Evolutionary conservation across 139 green algal species (phyloP).

Genomic region (Coccomyxa sp.): DNA sequence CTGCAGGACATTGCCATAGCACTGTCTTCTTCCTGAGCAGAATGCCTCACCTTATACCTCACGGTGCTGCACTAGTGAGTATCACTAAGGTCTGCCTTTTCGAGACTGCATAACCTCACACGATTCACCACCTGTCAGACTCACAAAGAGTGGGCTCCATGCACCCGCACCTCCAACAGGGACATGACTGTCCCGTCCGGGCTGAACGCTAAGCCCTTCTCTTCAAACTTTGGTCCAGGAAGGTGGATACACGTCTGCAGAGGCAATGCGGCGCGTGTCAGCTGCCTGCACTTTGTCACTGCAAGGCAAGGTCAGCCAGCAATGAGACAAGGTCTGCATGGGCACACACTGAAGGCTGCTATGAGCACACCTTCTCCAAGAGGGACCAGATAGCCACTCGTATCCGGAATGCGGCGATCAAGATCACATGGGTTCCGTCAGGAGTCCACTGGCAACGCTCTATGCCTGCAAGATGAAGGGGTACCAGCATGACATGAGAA

Average conservation of each 20-base stretch:
- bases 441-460: constrained; percentile 50
- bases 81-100: neutral
- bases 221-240: constrained; percentile 59
- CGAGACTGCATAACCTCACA: neutral
- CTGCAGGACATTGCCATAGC: constrained; percentile 34
- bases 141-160: neutral
- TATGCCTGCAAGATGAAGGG: too few relatives aligned
- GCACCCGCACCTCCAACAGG: constrained; percentile 55
- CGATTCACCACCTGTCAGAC: neutral
- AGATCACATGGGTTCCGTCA: constrained; percentile 59
- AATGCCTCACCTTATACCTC: neutral
- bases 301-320: too few relatives aligned
- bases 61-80: neutral
- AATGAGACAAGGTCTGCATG: too few relatives aligned
- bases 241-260: constrained; percentile 57
- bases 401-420: constrained; percentile 75
- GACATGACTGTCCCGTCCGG: constrained; percentile 65
- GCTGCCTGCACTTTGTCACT: too few relatives aligned
- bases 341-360: too few relatives aligned
- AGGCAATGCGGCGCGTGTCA: too few relatives aligned
- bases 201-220: constrained; percentile 63
- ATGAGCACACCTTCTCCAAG: too few relatives aligned
- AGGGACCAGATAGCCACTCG: constrained; percentile 81
- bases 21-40: too few relatives aligned
- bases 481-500: too few relatives aligned